phyloP scores from a whole-genome alignment of 768 basidiomycete genomes.

The Termitomyces sp. region DNA sequence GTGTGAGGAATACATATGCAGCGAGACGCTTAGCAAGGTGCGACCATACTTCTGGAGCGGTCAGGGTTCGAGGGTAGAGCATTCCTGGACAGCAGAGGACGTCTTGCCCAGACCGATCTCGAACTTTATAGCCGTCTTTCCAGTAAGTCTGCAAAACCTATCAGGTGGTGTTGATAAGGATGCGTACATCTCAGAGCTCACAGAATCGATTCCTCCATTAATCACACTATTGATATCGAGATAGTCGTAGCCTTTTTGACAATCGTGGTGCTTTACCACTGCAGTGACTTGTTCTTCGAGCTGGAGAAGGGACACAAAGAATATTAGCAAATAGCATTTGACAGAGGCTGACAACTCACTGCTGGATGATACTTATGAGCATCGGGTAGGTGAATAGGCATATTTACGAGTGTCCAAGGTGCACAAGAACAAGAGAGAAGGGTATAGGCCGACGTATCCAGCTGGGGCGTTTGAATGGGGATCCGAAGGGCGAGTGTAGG shows the following conservation, averaged over 20 bases:
- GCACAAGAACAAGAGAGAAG: not conserved
- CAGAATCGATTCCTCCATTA: constrained; percentile 8
- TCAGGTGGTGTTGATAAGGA: not conserved
- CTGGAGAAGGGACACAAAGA: not conserved
- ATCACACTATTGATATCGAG: constrained; percentile 10
- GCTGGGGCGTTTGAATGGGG: not conserved
- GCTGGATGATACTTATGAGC: constrained; percentile 9
- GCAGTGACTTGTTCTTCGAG: constrained; percentile 8
- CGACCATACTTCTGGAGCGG: constrained; percentile 8
- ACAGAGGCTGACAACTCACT: not conserved
- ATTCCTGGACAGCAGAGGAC: constrained; percentile 10
- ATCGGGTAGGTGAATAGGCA: constrained; percentile 13
- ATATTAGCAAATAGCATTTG: not conserved
- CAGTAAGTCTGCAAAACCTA: constrained; percentile 5
- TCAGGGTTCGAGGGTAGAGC: constrained; percentile 11
- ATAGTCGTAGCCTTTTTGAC: constrained; percentile 6
- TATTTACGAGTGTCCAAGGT: not conserved
- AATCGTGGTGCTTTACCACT: constrained; percentile 7
- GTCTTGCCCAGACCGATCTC: constrained; percentile 1
- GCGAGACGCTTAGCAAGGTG: constrained; percentile 8
- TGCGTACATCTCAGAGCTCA: not conserved
- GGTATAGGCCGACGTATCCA: not conserved
- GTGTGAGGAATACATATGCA: constrained; percentile 10
- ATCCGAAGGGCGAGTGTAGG: not conserved
- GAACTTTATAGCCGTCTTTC: constrained; percentile 10